A percentile compares a stretch with the other conserved stretches of the same genome.
Conservation (phyloP, 768 basidiomycete genomes). For the Plicaturopsis crispa region DNA sequence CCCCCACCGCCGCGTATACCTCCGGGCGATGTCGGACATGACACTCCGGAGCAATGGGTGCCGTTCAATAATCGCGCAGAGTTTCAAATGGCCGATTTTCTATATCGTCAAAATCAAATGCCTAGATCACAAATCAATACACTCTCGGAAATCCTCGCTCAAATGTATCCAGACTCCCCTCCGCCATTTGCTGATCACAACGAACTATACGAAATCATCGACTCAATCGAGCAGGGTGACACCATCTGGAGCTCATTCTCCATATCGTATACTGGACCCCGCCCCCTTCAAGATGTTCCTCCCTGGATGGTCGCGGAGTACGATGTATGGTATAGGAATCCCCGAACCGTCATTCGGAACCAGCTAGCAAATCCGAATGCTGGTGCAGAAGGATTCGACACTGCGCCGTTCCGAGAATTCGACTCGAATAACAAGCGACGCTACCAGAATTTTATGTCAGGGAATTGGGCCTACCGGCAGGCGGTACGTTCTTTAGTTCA, state of each 20-base stretch:
- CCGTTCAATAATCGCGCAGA: constrained; percentile 9
- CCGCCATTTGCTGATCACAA: constrained; percentile 15
- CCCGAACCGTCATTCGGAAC: constrained; percentile 17
- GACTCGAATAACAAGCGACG: constrained; percentile 15
- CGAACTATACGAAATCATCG: constrained; percentile 19
- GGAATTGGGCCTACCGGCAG: constrained; percentile 32
- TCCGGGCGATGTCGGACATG: neutral
- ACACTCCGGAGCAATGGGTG: constrained; percentile 16
- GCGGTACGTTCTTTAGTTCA: constrained; percentile 19
- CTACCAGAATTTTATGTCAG: constrained; percentile 31
- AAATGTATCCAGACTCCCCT: too few species aligned
- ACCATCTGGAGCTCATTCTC: constrained; percentile 19
- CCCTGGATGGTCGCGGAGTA: constrained; percentile 24
- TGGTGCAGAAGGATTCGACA: constrained; percentile 23
- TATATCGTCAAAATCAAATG: too few species aligned
- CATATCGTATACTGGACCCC: constrained; percentile 11
- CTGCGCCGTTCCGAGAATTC: constrained; percentile 18
- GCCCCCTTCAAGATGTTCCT: constrained; percentile 12
- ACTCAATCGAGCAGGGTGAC: constrained; percentile 15
- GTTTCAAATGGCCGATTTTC: constrained; percentile 15
- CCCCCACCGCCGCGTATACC: constrained; percentile 2
- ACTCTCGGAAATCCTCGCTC: too few species aligned
- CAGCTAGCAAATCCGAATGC: constrained; percentile 28
- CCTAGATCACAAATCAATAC: too few species aligned
- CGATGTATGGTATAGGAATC: constrained; percentile 26